These are phyloP conservation scores for Candida morakotiae DNA, from an alignment of 805 yeast genomes.

Conservation along the genomic window DNA sequence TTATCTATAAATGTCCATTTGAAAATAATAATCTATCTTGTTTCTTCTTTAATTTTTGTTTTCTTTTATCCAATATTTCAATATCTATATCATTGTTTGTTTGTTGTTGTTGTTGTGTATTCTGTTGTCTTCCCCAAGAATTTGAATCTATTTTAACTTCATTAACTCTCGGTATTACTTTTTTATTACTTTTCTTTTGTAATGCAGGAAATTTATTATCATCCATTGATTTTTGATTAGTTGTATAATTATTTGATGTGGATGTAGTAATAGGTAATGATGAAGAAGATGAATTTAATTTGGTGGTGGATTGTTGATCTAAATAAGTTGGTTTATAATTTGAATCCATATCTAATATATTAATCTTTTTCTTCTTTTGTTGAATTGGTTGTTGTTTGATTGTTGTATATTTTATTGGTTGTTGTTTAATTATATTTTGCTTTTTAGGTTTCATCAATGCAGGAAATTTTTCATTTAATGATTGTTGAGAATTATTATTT, in stretches of 20 bases:
- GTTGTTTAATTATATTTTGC: slow-evolving; percentile 12
- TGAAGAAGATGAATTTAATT: slow-evolving; percentile 5
- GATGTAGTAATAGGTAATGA: background rate
- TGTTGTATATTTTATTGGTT: slow-evolving; percentile 34
- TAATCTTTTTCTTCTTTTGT: slow-evolving; percentile 3
- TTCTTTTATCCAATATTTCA: slow-evolving; percentile 12
- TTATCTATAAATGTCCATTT: background rate
- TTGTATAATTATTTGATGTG: slow-evolving; percentile 1
- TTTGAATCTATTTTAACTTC: slow-evolving; percentile 28
- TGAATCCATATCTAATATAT: slow-evolving; percentile 15
- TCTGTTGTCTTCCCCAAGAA: slow-evolving; percentile 16
- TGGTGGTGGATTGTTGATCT: slow-evolving; percentile 23
- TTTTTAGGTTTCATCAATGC: slow-evolving; percentile 26
- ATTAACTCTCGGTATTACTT: slow-evolving; percentile 55
- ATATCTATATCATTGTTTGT: slow-evolving; percentile 4
- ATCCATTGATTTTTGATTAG: slow-evolving; percentile 10
- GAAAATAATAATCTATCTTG: slow-evolving; percentile 12
- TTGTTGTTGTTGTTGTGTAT: too few species aligned
- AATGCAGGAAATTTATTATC: slow-evolving; percentile 46
- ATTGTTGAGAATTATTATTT: slow-evolving; percentile 4
- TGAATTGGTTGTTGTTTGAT: slow-evolving; percentile 19
- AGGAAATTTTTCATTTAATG: slow-evolving; percentile 28
- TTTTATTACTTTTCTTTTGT: slow-evolving; percentile 34
- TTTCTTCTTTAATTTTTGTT: slow-evolving; percentile 17
- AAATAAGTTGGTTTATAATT: slow-evolving; percentile 30